Percentiles rank a stretch among this genome's conserved stretches.
Evolutionary conservation across 345 rosid species (phyloP).

Genomic region (Camelina laxa): DNA sequence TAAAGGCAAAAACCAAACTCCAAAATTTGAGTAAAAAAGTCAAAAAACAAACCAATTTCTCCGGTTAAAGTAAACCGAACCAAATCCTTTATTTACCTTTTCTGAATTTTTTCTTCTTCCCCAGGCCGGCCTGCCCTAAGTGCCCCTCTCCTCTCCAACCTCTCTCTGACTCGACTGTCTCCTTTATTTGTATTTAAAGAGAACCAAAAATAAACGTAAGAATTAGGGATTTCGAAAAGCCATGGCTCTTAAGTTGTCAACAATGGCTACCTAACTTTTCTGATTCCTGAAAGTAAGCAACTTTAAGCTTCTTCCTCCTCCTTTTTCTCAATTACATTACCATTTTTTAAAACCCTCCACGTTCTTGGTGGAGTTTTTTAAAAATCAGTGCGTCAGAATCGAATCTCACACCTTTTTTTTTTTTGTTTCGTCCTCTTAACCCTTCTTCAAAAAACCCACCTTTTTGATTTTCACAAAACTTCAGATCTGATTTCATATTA

Average conservation of each 20-base stretch:
- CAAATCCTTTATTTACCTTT: background rate
- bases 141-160: background rate
- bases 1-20: background rate
- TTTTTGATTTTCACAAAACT: background rate
- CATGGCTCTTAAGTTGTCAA: constrained; percentile 33
- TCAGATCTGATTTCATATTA: constrained; percentile 26
- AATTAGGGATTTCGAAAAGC: constrained; percentile 37
- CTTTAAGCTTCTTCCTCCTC: constrained; percentile 24
- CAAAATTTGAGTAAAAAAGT: background rate
- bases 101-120: background rate
- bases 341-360: constrained; percentile 26
- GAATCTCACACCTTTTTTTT: constrained; percentile 24
- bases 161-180: background rate
- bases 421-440: background rate
- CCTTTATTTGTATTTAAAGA: constrained; percentile 3
- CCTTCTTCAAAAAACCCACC: background rate
- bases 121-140: constrained; percentile 2
- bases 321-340: constrained; percentile 23
- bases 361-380: constrained; percentile 6
- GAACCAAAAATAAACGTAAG: too few relatives aligned
- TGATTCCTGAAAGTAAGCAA: constrained; percentile 24
- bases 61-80: background rate
- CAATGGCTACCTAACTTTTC: constrained; percentile 36
- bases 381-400: constrained; percentile 23
- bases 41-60: background rate